Evolutionary conservation across 31 red algal species (phyloP).

Genomic region (Asparagopsis taxiformis): DNA sequence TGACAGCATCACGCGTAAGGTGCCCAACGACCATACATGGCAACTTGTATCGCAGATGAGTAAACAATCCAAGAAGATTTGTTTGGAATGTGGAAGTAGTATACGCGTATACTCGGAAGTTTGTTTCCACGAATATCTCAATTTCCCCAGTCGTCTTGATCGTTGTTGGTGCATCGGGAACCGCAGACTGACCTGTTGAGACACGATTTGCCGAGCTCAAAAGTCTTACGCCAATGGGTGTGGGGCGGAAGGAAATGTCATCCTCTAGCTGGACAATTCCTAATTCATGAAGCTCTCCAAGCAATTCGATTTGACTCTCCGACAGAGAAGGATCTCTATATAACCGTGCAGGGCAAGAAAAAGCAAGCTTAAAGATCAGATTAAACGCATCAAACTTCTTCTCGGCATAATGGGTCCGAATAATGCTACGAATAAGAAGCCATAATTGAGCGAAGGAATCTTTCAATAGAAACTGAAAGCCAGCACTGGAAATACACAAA

Average conservation of each 20-base stretch:
- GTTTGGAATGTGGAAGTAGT: constrained; percentile 88
- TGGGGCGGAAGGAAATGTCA: constrained; percentile 51
- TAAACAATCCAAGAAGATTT: constrained; percentile 84
- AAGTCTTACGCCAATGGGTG: constrained; percentile 55
- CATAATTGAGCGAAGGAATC: constrained; percentile 82
- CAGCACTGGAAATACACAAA: constrained; percentile 76
- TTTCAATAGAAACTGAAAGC: constrained; percentile 92
- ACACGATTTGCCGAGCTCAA: constrained; percentile 34
- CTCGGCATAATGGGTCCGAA: constrained; percentile 16
- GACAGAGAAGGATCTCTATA: constrained; percentile 27
- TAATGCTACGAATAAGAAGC: constrained; percentile 61
- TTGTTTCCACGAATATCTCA: constrained; percentile 92
- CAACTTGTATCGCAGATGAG: constrained; percentile 83
- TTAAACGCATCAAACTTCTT: constrained; percentile 35
- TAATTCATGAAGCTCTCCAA: constrained; percentile 56
- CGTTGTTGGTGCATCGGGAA: constrained; percentile 16
- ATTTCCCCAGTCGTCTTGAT: constrained; percentile 47
- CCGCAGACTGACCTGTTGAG: constrained; percentile 16
- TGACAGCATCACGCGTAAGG: constrained; percentile 76
- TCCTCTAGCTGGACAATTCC: constrained; percentile 62
- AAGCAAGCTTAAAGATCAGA: constrained; percentile 62
- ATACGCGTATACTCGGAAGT: constrained; percentile 99
- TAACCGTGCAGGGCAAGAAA: constrained; percentile 27
- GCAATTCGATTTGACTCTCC: constrained; percentile 27
- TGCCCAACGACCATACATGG: constrained; percentile 89